A percentile compares a stretch with the other conserved stretches of the same genome.
Conservation (phyloP, 2,329 filamentous ascomycete species). For the Botryotinia calthae region DNA sequence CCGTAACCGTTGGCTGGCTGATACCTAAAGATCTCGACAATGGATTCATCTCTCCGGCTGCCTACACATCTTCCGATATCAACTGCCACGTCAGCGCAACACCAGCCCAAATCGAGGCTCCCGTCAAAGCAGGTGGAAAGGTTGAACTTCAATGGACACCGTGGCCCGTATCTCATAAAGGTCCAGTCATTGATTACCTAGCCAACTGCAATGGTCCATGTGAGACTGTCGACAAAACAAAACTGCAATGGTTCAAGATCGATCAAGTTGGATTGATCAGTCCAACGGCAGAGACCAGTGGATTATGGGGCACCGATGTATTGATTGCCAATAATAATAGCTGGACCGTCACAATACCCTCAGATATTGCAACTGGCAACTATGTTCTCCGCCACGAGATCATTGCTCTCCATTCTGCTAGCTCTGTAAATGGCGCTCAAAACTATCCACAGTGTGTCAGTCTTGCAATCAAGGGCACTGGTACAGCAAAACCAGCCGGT, state of each 20-base stretch:
- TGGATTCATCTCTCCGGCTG: slow-evolving; percentile 50
- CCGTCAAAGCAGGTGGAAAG: slow-evolving; percentile 58
- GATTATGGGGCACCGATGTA: slow-evolving; percentile 46
- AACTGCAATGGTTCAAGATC: slow-evolving; percentile 46
- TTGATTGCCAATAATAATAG: slow-evolving; percentile 54
- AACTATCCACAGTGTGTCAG: slow-evolving; percentile 52
- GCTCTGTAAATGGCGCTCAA: slow-evolving; percentile 46
- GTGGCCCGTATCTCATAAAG: slow-evolving; percentile 63
- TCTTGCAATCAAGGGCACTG: slow-evolving; percentile 46
- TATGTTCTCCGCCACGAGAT: slow-evolving; percentile 53
- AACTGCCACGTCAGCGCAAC: slow-evolving; percentile 60
- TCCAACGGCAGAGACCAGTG: slow-evolving; percentile 30
- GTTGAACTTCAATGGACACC: slow-evolving; percentile 59
- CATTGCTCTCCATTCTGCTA: slow-evolving; percentile 35
- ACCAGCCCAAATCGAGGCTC: slow-evolving; percentile 49
- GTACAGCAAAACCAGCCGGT: slow-evolving; percentile 42
- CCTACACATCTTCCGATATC: slow-evolving; percentile 52
- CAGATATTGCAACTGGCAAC: slow-evolving; percentile 45
- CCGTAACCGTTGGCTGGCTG: slow-evolving; percentile 53
- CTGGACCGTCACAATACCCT: slow-evolving; percentile 49
- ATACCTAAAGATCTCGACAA: slow-evolving; percentile 47
- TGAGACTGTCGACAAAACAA: slow-evolving; percentile 42
- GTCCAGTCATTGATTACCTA: slow-evolving; percentile 37
- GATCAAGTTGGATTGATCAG: slow-evolving; percentile 41
- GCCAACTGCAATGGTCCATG: slow-evolving; percentile 43